Percentiles rank a stretch among this genome's conserved stretches.
Evolutionary conservation across 371 early-diverging fungal genomes (phyloP).

Genomic region (Rhizopus sp.): DNA sequence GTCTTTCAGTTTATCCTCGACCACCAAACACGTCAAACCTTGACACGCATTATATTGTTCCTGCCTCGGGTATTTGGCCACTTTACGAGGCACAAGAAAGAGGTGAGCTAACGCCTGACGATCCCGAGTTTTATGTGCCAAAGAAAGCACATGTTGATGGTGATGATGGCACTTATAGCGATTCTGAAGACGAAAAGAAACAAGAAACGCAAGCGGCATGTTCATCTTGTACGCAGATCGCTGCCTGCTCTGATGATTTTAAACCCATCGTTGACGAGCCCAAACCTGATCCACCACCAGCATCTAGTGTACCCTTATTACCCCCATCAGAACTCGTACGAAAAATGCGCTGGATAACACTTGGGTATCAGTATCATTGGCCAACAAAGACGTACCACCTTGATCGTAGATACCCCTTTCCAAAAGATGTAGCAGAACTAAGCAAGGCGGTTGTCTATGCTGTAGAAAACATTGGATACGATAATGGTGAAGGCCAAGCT

Average conservation of each 20-base stretch:
- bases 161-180: constrained; percentile 2
- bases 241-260: constrained; percentile 32
- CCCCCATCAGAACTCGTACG: constrained; percentile 53
- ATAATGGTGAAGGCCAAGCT: constrained; percentile 3
- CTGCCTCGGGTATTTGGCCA: constrained; percentile 69
- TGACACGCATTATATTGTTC: constrained; percentile 81
- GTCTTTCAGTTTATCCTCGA: constrained; percentile 65
- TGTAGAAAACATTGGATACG: constrained; percentile 45
- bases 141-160: constrained; percentile 19
- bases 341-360: constrained; percentile 83
- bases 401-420: constrained; percentile 58
- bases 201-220: not conserved
- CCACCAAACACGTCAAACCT: constrained; percentile 82
- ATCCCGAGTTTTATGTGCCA: constrained; percentile 22
- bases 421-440: constrained; percentile 56
- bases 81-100: constrained; percentile 44
- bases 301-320: constrained; percentile 33
- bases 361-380: constrained; percentile 95
- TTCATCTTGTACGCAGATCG: not conserved
- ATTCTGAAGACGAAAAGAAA: constrained; percentile 4
- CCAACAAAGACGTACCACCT: constrained; percentile 73
- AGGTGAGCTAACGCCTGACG: constrained; percentile 21
- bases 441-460: constrained; percentile 61
- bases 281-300: constrained; percentile 36
- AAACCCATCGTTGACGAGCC: constrained; percentile 15